A percentile compares a stretch with the other conserved stretches of the same genome.
phyloP scores from a whole-genome alignment of 1,139 yeast species.

The Geotrichum siamense region DNA sequence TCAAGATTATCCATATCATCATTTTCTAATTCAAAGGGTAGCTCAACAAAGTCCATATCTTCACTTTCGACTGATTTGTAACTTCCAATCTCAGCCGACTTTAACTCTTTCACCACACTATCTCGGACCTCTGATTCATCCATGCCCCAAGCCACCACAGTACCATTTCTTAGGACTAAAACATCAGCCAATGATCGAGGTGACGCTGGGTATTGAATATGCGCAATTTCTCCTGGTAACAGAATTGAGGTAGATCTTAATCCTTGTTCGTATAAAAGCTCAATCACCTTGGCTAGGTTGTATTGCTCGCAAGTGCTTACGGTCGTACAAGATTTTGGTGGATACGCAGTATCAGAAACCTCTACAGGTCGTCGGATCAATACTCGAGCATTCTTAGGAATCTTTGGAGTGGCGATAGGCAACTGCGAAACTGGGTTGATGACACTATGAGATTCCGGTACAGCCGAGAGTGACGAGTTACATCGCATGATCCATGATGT shows the following conservation, averaged over 20 bases:
- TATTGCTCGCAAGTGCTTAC: constrained; percentile 65
- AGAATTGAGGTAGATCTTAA: constrained; percentile 38
- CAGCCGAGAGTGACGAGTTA: too few species aligned
- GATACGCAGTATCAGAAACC: background rate
- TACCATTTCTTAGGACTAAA: constrained; percentile 62
- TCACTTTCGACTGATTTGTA: constrained; percentile 61
- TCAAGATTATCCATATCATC: constrained; percentile 29
- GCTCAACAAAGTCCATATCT: constrained; percentile 78
- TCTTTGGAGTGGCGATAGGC: background rate
- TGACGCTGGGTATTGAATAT: constrained; percentile 37
- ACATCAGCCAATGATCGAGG: constrained; percentile 43
- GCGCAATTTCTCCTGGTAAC: constrained; percentile 69
- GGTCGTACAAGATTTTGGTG: constrained; percentile 45
- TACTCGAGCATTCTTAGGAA: background rate
- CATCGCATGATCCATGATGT: too few species aligned
- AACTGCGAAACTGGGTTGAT: too few species aligned
- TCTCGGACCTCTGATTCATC: constrained; percentile 43
- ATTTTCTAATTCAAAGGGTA: constrained; percentile 22
- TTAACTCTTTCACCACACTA: constrained; percentile 42
- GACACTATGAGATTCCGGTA: too few species aligned
- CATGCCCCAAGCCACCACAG: constrained; percentile 78
- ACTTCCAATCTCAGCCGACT: constrained; percentile 43
- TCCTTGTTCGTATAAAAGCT: constrained; percentile 36
- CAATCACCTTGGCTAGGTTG: constrained; percentile 43
- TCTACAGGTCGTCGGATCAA: background rate